A percentile compares a stretch with the other conserved stretches of the same genome.
These are phyloP conservation scores for Globisporangium acanthophoron DNA, from an alignment of 352 stramenopile species.

Conservation along the genomic window DNA sequence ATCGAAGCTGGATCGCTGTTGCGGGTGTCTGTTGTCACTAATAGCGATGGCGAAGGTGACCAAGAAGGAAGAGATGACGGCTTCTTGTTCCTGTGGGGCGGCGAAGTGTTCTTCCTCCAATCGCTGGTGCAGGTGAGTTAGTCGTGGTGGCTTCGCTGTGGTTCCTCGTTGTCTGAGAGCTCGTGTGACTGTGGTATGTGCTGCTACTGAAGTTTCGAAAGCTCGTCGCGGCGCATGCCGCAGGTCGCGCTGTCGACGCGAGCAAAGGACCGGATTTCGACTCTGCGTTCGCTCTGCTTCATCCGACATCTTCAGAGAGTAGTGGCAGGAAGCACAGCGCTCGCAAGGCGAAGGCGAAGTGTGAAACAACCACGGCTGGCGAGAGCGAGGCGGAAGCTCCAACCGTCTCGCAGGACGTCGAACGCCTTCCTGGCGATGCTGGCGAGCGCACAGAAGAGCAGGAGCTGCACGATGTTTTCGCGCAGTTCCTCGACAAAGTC, in stretches of 20 bases:
- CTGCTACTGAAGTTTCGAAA: conserved; percentile 22
- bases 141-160: neutral
- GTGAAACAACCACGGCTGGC: neutral
- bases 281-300: conserved; percentile 30
- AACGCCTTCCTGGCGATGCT: neutral
- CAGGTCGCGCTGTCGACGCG: conserved; percentile 14
- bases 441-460: neutral
- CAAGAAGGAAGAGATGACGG: conserved; percentile 46
- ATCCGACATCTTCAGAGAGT: neutral
- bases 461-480: conserved; percentile 17
- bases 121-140: conserved; percentile 33
- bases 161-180: neutral
- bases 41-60: conserved; percentile 5
- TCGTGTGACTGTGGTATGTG: neutral
- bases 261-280: conserved; percentile 30
- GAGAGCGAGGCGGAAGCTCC: neutral
- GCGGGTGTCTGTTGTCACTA: neutral
- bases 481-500: conserved; percentile 32
- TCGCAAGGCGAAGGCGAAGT: neutral
- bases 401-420: too few species aligned
- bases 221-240: conserved; percentile 17
- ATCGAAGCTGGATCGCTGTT: neutral
- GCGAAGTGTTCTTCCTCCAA: conserved; percentile 59
- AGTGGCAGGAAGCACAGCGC: neutral
- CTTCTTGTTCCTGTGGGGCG: conserved; percentile 53